phyloP scores from a whole-genome alignment of 164 flowering plant species.

The Akebia trifoliata region DNA sequence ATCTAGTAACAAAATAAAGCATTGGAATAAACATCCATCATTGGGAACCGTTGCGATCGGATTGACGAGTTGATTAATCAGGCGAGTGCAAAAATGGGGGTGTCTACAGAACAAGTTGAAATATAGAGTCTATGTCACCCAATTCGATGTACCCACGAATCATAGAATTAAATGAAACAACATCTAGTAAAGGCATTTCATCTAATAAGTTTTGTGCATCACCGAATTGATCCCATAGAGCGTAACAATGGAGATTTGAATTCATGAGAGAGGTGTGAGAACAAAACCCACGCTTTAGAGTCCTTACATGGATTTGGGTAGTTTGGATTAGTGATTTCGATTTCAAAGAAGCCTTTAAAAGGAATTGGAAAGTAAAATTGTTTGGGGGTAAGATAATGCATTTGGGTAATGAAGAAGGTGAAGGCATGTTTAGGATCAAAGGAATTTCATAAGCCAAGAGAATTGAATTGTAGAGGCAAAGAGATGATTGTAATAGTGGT shows the following conservation, averaged over 20 bases:
- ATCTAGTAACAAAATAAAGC: too few relatives aligned
- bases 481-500: constrained; percentile 8
- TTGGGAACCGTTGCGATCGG: too few relatives aligned
- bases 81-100: too few relatives aligned
- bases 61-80: too few relatives aligned
- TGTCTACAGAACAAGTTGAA: constrained; percentile 17
- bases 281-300: constrained; percentile 19
- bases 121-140: constrained; percentile 20
- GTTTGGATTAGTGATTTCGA: constrained; percentile 5
- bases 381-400: constrained; percentile 12
- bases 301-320: constrained; percentile 19
- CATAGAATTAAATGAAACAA: constrained; percentile 24
- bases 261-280: constrained; percentile 18
- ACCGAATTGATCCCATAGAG: constrained; percentile 8
- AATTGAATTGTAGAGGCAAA: constrained; percentile 22
- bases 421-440: constrained; percentile 13
- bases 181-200: constrained; percentile 19
- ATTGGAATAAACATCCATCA: too few relatives aligned
- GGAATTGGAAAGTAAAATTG: constrained; percentile 24
- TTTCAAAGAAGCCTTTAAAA: constrained; percentile 19
- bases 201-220: constrained; percentile 18
- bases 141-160: constrained; percentile 21
- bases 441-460: constrained; percentile 21
- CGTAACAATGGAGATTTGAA: constrained; percentile 19
- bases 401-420: constrained; percentile 18